A percentile compares a stretch with the other conserved stretches of the same genome.
phyloP scores from a whole-genome alignment of 139 green algal species.

The Coccomyxa sp. region DNA sequence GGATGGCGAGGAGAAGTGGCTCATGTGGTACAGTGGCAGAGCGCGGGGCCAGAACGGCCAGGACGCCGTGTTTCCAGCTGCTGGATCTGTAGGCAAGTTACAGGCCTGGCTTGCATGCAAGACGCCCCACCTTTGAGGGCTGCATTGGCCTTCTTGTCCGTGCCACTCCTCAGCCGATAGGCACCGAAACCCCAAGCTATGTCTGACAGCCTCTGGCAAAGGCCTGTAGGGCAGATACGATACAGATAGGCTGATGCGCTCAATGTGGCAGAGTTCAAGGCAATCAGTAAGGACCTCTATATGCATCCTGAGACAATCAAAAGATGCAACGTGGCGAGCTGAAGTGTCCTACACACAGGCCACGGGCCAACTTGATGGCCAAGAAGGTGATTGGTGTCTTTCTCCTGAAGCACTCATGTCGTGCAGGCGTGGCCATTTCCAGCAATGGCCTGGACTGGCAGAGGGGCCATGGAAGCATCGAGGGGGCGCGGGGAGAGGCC shows the following conservation, averaged over 20 bases:
- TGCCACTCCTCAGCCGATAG: too few species aligned
- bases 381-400: neutral
- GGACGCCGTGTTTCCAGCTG: constrained; percentile 47
- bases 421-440: constrained; percentile 57
- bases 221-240: too few species aligned
- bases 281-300: too few species aligned
- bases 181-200: too few species aligned
- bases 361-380: neutral
- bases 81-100: constrained; percentile 61
- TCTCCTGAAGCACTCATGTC: neutral
- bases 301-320: neutral
- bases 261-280: too few species aligned
- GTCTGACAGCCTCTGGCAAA: too few species aligned
- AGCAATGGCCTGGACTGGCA: constrained; percentile 68
- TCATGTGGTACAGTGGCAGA: constrained; percentile 85
- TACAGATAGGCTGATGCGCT: too few species aligned
- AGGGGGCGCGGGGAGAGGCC: constrained; percentile 35
- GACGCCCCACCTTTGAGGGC: too few species aligned
- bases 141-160: too few species aligned
- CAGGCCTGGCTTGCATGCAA: too few species aligned
- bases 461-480: constrained; percentile 41
- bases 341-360: neutral
- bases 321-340: neutral
- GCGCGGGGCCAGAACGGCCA: constrained; percentile 11
- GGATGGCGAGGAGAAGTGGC: constrained; percentile 80